Percentiles rank a stretch among this genome's conserved stretches.
Conservation (phyloP, 768 basidiomycete species). For the Agaricus blazei region DNA sequence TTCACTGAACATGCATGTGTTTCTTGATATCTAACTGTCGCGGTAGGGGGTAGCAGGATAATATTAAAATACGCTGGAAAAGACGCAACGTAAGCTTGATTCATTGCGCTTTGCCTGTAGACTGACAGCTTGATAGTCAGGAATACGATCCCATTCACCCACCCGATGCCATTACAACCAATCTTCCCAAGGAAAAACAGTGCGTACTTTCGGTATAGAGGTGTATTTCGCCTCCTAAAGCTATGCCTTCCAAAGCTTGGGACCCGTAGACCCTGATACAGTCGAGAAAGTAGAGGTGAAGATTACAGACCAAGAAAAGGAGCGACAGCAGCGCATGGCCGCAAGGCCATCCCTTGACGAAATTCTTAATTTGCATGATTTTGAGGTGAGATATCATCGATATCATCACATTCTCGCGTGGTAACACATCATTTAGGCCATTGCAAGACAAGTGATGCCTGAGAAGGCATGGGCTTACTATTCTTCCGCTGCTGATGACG, state of each 20-base stretch:
- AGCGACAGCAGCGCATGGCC: slow-evolving; percentile 53
- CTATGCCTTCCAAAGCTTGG: slow-evolving; percentile 40
- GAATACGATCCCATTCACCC: slow-evolving; percentile 92
- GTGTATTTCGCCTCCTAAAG: not conserved
- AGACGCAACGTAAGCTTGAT: slow-evolving; percentile 69
- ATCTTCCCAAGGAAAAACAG: slow-evolving; percentile 85
- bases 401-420: not conserved
- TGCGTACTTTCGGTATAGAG: slow-evolving; percentile 24
- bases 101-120: not conserved
- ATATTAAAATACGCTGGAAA: slow-evolving; percentile 87
- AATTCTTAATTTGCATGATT: slow-evolving; percentile 90
- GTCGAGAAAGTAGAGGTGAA: slow-evolving; percentile 57
- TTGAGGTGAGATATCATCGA: slow-evolving; percentile 54
- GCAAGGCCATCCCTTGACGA: slow-evolving; percentile 70
- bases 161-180: slow-evolving; percentile 69
- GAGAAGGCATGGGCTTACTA: slow-evolving; percentile 97
- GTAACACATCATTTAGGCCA: slow-evolving; percentile 41
- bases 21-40: not conserved
- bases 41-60: slow-evolving; percentile 72
- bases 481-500: slow-evolving; percentile 94
- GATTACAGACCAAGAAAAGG: slow-evolving; percentile 68
- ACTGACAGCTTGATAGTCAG: slow-evolving; percentile 32
- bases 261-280: slow-evolving; percentile 65
- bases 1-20: not conserved
- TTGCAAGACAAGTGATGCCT: slow-evolving; percentile 76